phyloP scores from a whole-genome alignment of 2,329 filamentous ascomycete species.

The Cladophialophora exuberans region DNA sequence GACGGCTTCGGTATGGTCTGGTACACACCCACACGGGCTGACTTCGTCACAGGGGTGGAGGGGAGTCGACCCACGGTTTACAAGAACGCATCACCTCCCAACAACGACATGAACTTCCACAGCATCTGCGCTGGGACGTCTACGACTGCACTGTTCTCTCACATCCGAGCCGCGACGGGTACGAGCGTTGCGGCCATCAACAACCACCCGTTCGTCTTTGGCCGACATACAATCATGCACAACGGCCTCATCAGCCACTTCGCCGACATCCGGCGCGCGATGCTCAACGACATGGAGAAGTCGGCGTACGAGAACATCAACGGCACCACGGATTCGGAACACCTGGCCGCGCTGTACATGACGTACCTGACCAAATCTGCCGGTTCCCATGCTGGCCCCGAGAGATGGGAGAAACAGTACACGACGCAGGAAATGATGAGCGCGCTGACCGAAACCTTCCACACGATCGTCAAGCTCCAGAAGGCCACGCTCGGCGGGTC shows the following conservation, averaged over 20 bases:
- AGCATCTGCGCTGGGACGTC: constrained; percentile 56
- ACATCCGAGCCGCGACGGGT: constrained; percentile 56
- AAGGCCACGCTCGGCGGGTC: constrained; percentile 43
- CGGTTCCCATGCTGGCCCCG: constrained; percentile 31
- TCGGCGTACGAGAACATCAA: constrained; percentile 54
- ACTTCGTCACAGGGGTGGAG: constrained; percentile 37
- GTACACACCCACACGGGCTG: constrained; percentile 53
- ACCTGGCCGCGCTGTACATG: constrained; percentile 50
- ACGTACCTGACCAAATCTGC: constrained; percentile 33
- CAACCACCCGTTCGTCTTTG: constrained; percentile 60
- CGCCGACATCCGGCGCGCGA: constrained; percentile 48
- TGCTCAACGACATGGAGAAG: constrained; percentile 50
- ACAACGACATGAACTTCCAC: constrained; percentile 59
- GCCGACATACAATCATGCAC: constrained; percentile 60
- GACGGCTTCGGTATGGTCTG: constrained; percentile 60
- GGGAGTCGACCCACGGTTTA: constrained; percentile 50
- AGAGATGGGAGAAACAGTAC: constrained; percentile 50
- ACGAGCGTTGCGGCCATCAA: constrained; percentile 55
- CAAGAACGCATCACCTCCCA: constrained; percentile 56
- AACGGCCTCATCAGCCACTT: constrained; percentile 57
- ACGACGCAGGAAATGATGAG: constrained; percentile 46
- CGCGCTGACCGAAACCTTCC: constrained; percentile 48
- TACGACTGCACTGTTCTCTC: constrained; percentile 54
- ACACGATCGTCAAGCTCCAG: constrained; percentile 52
- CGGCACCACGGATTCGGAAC: constrained; percentile 58